Conservation (phyloP, 495 filamentous ascomycete species). For the Penicillium pancosmium region DNA sequence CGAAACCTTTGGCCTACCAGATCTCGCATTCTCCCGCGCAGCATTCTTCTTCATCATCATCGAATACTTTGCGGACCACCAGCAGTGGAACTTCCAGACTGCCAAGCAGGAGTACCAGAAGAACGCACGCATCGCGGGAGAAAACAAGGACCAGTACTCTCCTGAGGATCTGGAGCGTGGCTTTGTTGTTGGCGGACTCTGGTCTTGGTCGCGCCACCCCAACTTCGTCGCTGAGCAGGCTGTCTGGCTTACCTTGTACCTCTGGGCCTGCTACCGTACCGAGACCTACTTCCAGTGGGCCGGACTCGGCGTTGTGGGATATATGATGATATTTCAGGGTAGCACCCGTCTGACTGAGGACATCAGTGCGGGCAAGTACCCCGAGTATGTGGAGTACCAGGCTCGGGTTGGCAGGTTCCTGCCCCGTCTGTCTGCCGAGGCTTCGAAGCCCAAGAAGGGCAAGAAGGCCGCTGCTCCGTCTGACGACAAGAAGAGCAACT, state of each 20-base stretch:
- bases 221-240: constrained; percentile 93
- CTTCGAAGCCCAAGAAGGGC: constrained; percentile 33
- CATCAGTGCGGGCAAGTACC: constrained; percentile 80
- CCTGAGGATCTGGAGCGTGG: constrained; percentile 87
- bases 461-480: constrained; percentile 25
- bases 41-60: constrained; percentile 72
- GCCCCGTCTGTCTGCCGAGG: constrained; percentile 59
- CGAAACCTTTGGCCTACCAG: constrained; percentile 54
- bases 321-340: constrained; percentile 82
- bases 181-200: constrained; percentile 84
- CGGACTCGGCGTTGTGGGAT: constrained; percentile 65
- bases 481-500: constrained; percentile 30
- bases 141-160: constrained; percentile 44
- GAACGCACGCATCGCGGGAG: constrained; percentile 66
- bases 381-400: constrained; percentile 87
- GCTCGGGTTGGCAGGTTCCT: constrained; percentile 78
- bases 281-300: constrained; percentile 78
- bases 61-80: constrained; percentile 84
- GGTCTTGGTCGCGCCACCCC: constrained; percentile 84
- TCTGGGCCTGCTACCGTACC: constrained; percentile 79
- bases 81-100: constrained; percentile 89
- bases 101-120: constrained; percentile 77
- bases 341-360: constrained; percentile 85
- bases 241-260: constrained; percentile 85
- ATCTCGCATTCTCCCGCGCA: constrained; percentile 67